phyloP scores from a whole-genome alignment of 1,284 basidiomycete species.

The Ceratobasidium papillatum region DNA sequence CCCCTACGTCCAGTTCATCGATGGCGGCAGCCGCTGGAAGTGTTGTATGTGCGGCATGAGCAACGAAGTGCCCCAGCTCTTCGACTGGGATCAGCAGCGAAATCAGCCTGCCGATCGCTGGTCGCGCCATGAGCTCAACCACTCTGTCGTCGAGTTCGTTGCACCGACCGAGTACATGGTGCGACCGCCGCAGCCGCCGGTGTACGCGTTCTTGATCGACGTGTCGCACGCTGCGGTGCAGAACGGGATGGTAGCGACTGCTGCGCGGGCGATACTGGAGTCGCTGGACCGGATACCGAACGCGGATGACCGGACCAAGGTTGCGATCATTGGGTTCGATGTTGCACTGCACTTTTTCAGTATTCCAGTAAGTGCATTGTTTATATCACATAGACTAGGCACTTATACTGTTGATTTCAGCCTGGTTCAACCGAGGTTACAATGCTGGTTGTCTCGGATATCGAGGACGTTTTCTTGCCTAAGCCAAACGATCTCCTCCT shows the following conservation, averaged over 20 bases:
- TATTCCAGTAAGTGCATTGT: conserved; percentile 57
- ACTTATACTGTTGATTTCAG: conserved; percentile 52
- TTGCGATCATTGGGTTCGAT: conserved; percentile 94
- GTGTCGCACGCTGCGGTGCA: conserved; percentile 92
- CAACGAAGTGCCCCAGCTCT: conserved; percentile 95
- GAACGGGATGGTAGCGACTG: conserved; percentile 97
- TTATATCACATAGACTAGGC: not conserved
- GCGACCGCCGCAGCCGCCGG: conserved; percentile 95
- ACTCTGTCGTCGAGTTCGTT: conserved; percentile 94
- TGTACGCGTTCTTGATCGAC: conserved; percentile 97
- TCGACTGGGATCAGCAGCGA: conserved; percentile 96
- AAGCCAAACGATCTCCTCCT: conserved; percentile 96
- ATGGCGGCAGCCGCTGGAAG: conserved; percentile 97
- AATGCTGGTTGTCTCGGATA: conserved; percentile 98
- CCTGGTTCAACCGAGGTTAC: conserved; percentile 84
- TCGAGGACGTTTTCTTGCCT: conserved; percentile 97
- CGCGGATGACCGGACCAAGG: conserved; percentile 90
- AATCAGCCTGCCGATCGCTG: conserved; percentile 93
- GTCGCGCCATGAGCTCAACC: conserved; percentile 92
- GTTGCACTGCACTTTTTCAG: conserved; percentile 97
- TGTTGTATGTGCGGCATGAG: conserved; percentile 99
- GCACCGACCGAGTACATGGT: conserved; percentile 99
- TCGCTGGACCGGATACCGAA: conserved; percentile 96
- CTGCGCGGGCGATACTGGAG: conserved; percentile 94
- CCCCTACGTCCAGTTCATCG: conserved; percentile 98